Evolutionary conservation across 352 stramenopile species (phyloP), one percentile per base, ranked within the genome.

Genomic region (Plasmopara halstedii): DNA sequence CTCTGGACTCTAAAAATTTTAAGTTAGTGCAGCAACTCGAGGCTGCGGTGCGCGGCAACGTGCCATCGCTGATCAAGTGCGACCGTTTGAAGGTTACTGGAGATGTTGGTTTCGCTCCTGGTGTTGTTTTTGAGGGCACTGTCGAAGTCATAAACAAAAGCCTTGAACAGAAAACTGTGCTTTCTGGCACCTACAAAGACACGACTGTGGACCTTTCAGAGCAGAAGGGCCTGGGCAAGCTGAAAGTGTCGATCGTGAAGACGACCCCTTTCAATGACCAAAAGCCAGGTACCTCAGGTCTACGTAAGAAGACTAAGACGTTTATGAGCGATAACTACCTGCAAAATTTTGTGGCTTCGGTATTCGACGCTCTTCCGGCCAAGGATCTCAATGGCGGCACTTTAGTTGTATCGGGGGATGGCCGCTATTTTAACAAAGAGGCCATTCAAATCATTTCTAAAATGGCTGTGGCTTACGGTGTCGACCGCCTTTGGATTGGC

Each of bases 241-340:
- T 97, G 64, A 86, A 96, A 74, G 60, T 81, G 31, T 61, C 64
- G 25, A 70, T 61, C n/a, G 64, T 95, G 23, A 78, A 85, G 59
- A 98, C 95, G 5, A 40, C 67, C 45, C 94, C 95, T 22, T 98
- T 98, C 62, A 58, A 85, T 35, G 94, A 95, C 51, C 96, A 98
- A 84, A 97, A 97, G 67, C 95, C 96, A 0, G 96, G 97, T 42
- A 99, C 97, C 11, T 98, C 88, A 21, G 97, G 97, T 37, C 72
- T 99, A 26, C 82, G 97, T 47, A 99, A 99, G 78, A 98, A 99
- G 83, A 98, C 96, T 3, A 98, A 97, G 66, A 85, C 94, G 21
- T 99, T 99, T 73, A 98, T 98, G 91, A 82, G 93, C 36, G 69
- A 88, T 49, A 87, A 98, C 64, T 99, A 99, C 73, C 78, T 99